phyloP scores from a whole-genome alignment of 805 yeast genomes.

The Henningerozyma blattae region DNA sequence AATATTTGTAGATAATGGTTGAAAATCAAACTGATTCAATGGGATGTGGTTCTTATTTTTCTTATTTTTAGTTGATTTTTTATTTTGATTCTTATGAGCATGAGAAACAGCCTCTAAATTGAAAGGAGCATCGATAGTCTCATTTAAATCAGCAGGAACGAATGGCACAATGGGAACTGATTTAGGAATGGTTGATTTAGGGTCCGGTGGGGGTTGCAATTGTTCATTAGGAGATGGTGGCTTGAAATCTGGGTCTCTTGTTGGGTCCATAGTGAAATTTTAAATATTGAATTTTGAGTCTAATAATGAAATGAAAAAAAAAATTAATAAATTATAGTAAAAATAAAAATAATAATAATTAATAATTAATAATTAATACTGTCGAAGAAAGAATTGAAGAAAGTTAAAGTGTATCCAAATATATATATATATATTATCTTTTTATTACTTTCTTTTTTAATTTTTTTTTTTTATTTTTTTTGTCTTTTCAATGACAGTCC shows the following conservation, averaged over 20 bases:
- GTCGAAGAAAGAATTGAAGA: too few species aligned
- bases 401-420: too few species aligned
- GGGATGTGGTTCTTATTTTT: slow-evolving; percentile 30
- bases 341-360: too few species aligned
- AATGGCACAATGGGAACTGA: slow-evolving; percentile 67
- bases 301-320: too few species aligned
- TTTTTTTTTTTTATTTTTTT: too few species aligned
- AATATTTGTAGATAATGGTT: slow-evolving; percentile 37
- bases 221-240: slow-evolving; percentile 66
- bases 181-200: slow-evolving; percentile 57
- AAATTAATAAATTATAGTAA: too few species aligned
- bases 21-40: slow-evolving; percentile 45
- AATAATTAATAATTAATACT: too few species aligned
- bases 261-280: slow-evolving; percentile 85
- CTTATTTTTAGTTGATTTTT: slow-evolving; percentile 1
- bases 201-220: slow-evolving; percentile 52
- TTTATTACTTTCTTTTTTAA: too few species aligned
- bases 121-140: slow-evolving; percentile 59
- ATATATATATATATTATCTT: too few species aligned
- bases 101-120: slow-evolving; percentile 1
- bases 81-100: not conserved
- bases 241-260: slow-evolving; percentile 78
- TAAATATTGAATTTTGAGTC: too few species aligned
- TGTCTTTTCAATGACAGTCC: too few species aligned
- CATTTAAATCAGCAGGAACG: slow-evolving; percentile 63